Percentiles rank a stretch among this genome's conserved stretches.
These are phyloP conservation scores for Thermoascus crustaceus DNA, from an alignment of 2,329 filamentous ascomycete species.

Conservation along the genomic window DNA sequence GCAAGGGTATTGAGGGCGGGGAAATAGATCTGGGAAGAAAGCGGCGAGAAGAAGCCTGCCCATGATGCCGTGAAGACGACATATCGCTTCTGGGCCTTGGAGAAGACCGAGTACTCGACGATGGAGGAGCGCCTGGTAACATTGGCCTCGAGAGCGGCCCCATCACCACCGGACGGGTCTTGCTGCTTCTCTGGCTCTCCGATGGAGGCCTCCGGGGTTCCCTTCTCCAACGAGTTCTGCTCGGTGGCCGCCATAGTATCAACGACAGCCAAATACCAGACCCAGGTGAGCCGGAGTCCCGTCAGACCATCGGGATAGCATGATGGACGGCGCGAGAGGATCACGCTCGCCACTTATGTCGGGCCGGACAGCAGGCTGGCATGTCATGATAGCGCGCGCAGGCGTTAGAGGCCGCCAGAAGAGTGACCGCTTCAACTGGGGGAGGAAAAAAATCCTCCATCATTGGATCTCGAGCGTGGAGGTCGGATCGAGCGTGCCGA, in stretches of 20 bases:
- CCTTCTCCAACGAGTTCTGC: background rate
- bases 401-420: background rate
- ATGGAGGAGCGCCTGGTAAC: background rate
- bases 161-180: no score
- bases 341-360: background rate
- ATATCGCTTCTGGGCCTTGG: conserved; percentile 10
- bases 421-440: background rate
- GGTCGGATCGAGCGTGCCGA: no score
- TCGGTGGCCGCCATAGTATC: background rate
- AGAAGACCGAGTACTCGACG: conserved; percentile 15
- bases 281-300: no score
- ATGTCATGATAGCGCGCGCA: conserved; percentile 1
- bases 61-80: conserved; percentile 15
- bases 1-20: conserved; percentile 31
- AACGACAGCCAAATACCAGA: background rate
- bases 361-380: background rate
- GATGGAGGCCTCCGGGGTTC: background rate
- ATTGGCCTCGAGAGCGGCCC: background rate
- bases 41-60: conserved; percentile 33
- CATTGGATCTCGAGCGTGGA: no score
- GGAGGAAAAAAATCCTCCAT: background rate
- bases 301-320: no score
- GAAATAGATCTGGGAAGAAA: conserved; percentile 39
- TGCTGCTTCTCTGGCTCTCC: background rate
- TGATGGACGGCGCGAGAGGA: no score